Evolutionary conservation across 78 protist species (phyloP).

Genomic region (Blattamonas nauphoetae): DNA sequence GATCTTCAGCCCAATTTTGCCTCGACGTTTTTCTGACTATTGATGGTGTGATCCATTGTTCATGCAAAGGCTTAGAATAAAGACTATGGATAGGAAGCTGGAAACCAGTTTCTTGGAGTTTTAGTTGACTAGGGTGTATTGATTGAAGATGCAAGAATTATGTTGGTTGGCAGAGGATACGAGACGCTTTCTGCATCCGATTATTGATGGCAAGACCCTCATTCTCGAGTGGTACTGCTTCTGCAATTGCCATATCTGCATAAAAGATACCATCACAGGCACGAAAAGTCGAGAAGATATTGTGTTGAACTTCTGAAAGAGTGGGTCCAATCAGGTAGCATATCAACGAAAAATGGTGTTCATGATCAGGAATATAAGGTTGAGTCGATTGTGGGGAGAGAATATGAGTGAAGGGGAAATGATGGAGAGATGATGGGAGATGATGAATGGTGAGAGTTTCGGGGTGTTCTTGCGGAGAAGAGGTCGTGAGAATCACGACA

Average conservation of each 20-base stretch:
- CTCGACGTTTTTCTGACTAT: too few species aligned
- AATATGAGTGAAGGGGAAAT: neutral
- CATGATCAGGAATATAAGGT: neutral
- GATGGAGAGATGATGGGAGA: neutral
- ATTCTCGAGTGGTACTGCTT: neutral
- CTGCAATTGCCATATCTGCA: neutral
- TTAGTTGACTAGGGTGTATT: too few species aligned
- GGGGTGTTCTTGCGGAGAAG: neutral
- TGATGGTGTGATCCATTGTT: too few species aligned
- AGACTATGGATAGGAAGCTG: too few species aligned
- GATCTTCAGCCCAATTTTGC: too few species aligned
- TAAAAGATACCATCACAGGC: neutral
- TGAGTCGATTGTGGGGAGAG: neutral
- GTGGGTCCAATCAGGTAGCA: neutral
- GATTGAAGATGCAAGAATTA: too few species aligned
- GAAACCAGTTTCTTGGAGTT: too few species aligned
- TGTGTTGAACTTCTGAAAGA: neutral
- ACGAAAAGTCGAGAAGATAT: conserved; percentile 12
- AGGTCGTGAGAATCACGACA: neutral
- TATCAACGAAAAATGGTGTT: neutral
- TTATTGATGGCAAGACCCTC: conserved; percentile 33
- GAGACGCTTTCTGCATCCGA: conserved; percentile 25
- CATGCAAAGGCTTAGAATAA: too few species aligned
- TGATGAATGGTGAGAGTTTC: neutral
- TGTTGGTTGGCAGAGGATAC: neutral